Base-by-base conservation (phyloP, 2,329 filamentous ascomycete genomes). In the Fusarium tuaranense region DNA sequence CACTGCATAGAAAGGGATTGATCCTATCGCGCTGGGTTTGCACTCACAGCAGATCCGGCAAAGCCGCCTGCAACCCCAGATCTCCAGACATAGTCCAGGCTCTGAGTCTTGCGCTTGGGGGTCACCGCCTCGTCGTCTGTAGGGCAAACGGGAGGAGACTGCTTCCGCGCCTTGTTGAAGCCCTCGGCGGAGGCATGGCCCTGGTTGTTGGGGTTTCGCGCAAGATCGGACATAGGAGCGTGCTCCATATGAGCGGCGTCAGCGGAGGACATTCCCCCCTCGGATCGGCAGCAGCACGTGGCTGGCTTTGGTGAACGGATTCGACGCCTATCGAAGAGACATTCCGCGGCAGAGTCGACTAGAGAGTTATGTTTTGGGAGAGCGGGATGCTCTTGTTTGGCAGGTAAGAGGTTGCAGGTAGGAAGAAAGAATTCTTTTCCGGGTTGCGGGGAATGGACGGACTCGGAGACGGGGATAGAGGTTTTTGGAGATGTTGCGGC, bases 11-110 rank as follows among this genome's bases (percentile, higher is more conserved):
- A 8, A 5, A 34, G 1, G 12, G 27, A 55, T 55, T 55, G 48
- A n/a, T n/a, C 6, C 27, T 6, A 16, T 36, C 34, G 53, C 32
- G 22, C 22, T 14, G 46, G 9, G 59, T 9, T 25, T 53, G 20
- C 69, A 87, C 93, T 79, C 90, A 98, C 95, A 75, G 94, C 95
- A 85, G 95, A 98, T 75, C 96, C 97, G 63, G 97, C 97, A 69
- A 98, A 76, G 18, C 97, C 97, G 58, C 97, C 97, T 3, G 97
- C 96, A 36, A 97, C 85, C 38, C 94, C 94, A 71, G 93, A 97
- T 78, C 94, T 91, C 84, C 95, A 88, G 51, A 97, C 86, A 84
- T 98, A 98, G 78, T 97, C 94, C 74, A 93, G 86, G 81, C 92
- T 97, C 81, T 92, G 91, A 78, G 88, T 88, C 74, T 86, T 86